Evolutionary conservation across 768 basidiomycete species (phyloP), one percentile per base, ranked within the genome.

Genomic region (Royoungia palumana): DNA sequence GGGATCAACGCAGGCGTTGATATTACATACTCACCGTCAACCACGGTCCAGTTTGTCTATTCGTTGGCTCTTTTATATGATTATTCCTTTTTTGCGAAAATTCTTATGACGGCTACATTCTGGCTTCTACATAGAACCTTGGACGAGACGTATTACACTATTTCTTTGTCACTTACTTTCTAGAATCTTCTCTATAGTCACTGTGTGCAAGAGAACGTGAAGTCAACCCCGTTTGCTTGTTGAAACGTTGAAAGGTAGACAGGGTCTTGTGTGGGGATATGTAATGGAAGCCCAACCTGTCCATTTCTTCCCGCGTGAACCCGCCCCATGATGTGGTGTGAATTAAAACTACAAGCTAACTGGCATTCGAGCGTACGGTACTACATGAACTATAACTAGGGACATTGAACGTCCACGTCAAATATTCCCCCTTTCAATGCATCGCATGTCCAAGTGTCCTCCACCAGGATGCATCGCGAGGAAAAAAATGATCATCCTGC

Each of bases 61-160:
- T 47, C 67, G 65, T 17, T 67, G 66, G 66, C 54, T 69, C 19
- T 67, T 69, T 49, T 67, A 66, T 68, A 69, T 67, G 66, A 60
- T 67, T 69, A 68, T 67, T 69, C 65, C 65, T 55, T 67, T 69
- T 60, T 63, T 67, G 41, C 65, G 57, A 53, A 66, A 62, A 48
- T 52, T 58, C 37, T 53, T 50, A 44, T 64, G 20, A 59, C 39
- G 38, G 37, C 41, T 24, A 32, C 32, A 46, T 68, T 57, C 51
- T 67, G 63, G 65, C 65, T 53, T 24, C 34, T 27, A 25, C 8
- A 41, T 54, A 62, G 58, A n/a, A n/a, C n/a, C n/a, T n/a, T n/a
- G n/a, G n/a, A 63, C 32, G 51, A 32, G 42, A 47, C 34, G 42
- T 25, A 49, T 54, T 57, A 54, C 44, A 24, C 51, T 3, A 28